A percentile compares a stretch with the other conserved stretches of the same genome.
Conservation (phyloP, 2,329 filamentous ascomycete genomes). For the Huntiella abstrusa region DNA sequence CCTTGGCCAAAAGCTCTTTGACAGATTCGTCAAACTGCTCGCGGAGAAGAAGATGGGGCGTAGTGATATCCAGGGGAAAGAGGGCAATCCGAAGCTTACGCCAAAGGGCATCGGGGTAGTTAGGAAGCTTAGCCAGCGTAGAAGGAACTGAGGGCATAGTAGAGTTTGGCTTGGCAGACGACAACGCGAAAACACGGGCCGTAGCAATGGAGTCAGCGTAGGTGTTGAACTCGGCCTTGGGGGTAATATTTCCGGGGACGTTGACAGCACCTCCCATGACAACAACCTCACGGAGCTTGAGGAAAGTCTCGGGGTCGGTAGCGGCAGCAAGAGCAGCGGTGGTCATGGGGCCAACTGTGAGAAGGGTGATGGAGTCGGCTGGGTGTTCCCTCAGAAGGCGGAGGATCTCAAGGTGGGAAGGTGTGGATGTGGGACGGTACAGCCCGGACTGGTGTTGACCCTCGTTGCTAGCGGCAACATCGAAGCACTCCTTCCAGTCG, state of each 20-base stretch:
- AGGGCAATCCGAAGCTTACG: conserved; percentile 46
- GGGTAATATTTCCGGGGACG: conserved; percentile 63
- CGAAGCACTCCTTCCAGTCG: conserved; percentile 53
- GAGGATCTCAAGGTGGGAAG: conserved; percentile 76
- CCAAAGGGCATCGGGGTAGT: conserved; percentile 46
- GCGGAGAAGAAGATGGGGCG: conserved; percentile 44
- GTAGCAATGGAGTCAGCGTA: conserved; percentile 71
- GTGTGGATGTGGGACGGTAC: conserved; percentile 59
- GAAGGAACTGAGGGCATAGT: conserved; percentile 58
- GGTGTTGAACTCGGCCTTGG: conserved; percentile 85
- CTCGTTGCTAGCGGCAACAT: conserved; percentile 14
- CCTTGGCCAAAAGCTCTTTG: conserved; percentile 33
- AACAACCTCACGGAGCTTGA: conserved; percentile 74
- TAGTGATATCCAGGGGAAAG: conserved; percentile 63
- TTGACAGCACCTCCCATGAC: conserved; percentile 87
- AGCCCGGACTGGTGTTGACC: conserved; percentile 26
- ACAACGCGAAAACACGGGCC: conserved; percentile 59
- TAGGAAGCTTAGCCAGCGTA: conserved; percentile 29
- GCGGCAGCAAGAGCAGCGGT: conserved; percentile 80
- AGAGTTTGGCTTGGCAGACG: conserved; percentile 50
- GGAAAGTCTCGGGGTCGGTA: conserved; percentile 73
- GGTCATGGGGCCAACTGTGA: conserved; percentile 81
- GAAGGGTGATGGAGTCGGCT: conserved; percentile 67
- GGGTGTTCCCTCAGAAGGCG: conserved; percentile 67
- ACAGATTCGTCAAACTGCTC: conserved; percentile 39